Percentiles rank a stretch among this genome's conserved stretches.
These are phyloP conservation scores for Collybia mongolica DNA, from an alignment of 768 basidiomycete genomes.

Conservation along the genomic window DNA sequence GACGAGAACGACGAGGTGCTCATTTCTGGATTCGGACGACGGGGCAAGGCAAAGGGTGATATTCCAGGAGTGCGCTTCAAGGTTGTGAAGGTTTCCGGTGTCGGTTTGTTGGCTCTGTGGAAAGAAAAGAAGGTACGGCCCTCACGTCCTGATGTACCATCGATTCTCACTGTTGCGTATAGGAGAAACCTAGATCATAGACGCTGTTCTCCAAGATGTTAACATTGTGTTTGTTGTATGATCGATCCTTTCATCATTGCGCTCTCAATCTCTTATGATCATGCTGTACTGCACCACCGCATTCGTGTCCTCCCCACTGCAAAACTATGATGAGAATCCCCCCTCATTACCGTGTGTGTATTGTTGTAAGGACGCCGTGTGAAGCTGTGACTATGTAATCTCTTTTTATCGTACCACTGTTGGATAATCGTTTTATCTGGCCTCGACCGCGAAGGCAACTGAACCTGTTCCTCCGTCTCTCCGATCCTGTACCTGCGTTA, in stretches of 20 bases:
- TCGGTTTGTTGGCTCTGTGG: slow-evolving; percentile 97
- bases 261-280: slow-evolving; percentile 12
- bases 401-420: neutral
- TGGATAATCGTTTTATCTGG: neutral
- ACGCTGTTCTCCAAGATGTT: neutral
- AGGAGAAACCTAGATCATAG: slow-evolving; percentile 77
- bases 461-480: too few species aligned
- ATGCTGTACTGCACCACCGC: slow-evolving; percentile 16
- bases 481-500: too few species aligned
- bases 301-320: slow-evolving; percentile 8
- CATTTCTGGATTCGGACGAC: slow-evolving; percentile 99
- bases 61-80: slow-evolving; percentile 99
- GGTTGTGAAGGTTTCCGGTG: slow-evolving; percentile 99
- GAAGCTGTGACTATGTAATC: too few species aligned
- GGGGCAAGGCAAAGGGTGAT: slow-evolving; percentile 99
- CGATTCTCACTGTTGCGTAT: slow-evolving; percentile 1
- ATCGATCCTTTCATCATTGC: slow-evolving; percentile 13
- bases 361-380: neutral
- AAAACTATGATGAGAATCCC: too few species aligned
- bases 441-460: too few species aligned
- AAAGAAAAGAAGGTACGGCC: slow-evolving; percentile 93
- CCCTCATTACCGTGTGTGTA: neutral
- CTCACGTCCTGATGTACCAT: neutral
- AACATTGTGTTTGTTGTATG: slow-evolving; percentile 7
- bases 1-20: slow-evolving; percentile 99